Conservation (phyloP, 495 filamentous ascomycete genomes). For the Lichenothelia convexa region DNA sequence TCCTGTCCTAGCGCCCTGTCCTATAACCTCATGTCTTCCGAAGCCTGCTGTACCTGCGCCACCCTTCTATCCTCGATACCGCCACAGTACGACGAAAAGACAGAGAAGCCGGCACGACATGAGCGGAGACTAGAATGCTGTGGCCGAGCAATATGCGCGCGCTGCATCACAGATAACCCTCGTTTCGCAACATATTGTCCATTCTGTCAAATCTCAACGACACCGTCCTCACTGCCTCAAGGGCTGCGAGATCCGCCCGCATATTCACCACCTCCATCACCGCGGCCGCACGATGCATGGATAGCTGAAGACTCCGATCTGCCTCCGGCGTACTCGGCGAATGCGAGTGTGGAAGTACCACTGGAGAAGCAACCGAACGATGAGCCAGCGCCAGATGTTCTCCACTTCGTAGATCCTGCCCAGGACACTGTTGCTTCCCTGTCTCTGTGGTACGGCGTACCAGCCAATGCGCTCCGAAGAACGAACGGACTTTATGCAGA, state of each 20-base stretch:
- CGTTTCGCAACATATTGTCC: conserved; percentile 56
- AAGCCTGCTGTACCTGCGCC: conserved; percentile 51
- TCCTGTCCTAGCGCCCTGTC: too few relatives aligned
- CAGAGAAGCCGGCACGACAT: conserved; percentile 34
- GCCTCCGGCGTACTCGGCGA: conserved; percentile 18
- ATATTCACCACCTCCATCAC: conserved; percentile 28
- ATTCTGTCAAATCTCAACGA: conserved; percentile 35
- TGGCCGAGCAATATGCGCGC: conserved; percentile 43
- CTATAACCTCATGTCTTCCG: conserved; percentile 15
- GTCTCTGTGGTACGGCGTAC: conserved; percentile 48
- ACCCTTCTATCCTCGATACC: conserved; percentile 26
- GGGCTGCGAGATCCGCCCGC: conserved; percentile 38
- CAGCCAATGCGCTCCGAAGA: conserved; percentile 31
- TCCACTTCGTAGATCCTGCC: conserved; percentile 48
- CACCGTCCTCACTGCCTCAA: conserved; percentile 33
- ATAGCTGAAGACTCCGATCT: conserved; percentile 7
- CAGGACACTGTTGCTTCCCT: conserved; percentile 45
- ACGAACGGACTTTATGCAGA: conserved; percentile 47
- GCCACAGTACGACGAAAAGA: conserved; percentile 26
- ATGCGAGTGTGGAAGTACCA: conserved; percentile 14
- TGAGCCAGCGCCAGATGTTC: conserved; percentile 31
- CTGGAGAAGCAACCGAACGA: conserved; percentile 14
- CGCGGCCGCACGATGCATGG: conserved; percentile 10
- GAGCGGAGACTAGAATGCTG: conserved; percentile 44
- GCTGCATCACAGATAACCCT: conserved; percentile 46